Evolutionary conservation across 2,329 filamentous ascomycete genomes (phyloP).

Genomic region (Achaetomium macrosporum): DNA sequence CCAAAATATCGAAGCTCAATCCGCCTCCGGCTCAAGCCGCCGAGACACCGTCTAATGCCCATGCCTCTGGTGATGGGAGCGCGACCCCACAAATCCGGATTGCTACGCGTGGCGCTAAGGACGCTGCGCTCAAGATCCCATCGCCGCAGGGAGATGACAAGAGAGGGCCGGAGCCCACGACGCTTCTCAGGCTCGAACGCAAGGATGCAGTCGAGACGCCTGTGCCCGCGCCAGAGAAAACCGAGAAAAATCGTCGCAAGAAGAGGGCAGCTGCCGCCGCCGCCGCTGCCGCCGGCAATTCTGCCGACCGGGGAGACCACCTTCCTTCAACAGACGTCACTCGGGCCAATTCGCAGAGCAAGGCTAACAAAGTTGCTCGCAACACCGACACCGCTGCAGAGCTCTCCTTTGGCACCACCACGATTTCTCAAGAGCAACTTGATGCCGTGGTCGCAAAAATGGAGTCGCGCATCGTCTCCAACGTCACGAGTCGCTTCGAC

Average conservation of each 20-base stretch:
- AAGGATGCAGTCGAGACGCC: conserved; percentile 44
- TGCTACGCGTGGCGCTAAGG: conserved; percentile 33
- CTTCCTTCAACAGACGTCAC: conserved; percentile 31
- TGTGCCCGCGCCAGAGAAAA: conserved; percentile 44
- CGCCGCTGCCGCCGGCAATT: conserved; percentile 37
- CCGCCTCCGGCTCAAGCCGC: conserved; percentile 40
- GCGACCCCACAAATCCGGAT: conserved; percentile 31
- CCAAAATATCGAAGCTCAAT: conserved; percentile 65
- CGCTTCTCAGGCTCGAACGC: conserved; percentile 37
- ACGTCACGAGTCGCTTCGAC: conserved; percentile 42
- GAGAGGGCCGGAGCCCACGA: conserved; percentile 29
- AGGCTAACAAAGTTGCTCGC: conserved; percentile 29
- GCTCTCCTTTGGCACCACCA: conserved; percentile 17
- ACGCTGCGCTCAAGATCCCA: conserved; percentile 30
- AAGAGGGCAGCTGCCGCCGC: conserved; percentile 54
- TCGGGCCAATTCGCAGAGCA: conserved; percentile 31
- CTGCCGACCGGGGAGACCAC: conserved; percentile 28
- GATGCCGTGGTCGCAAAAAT: conserved; percentile 50
- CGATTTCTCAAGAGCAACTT: conserved; percentile 41
- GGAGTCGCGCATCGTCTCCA: conserved; percentile 45
- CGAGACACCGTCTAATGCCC: conserved; percentile 38
- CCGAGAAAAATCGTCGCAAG: conserved; percentile 57
- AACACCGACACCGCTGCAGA: conserved; percentile 27
- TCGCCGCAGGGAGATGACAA: conserved; percentile 30
- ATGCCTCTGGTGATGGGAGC: conserved; percentile 35